These are phyloP conservation scores for Westerdykella ornata DNA, from an alignment of 2,329 filamentous ascomycete genomes.

Conservation along the genomic window DNA sequence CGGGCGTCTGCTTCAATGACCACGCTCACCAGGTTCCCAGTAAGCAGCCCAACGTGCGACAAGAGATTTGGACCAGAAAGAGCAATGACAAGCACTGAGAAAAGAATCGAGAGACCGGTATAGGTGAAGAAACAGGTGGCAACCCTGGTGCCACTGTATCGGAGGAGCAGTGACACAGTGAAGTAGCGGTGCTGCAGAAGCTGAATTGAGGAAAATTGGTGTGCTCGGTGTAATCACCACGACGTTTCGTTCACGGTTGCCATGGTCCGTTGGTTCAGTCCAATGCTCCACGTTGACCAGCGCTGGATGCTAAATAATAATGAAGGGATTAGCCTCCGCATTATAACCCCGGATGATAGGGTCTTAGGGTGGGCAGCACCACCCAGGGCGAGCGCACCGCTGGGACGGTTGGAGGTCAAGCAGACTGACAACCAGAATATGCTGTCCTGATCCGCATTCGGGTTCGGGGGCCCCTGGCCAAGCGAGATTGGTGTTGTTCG, in stretches of 20 bases:
- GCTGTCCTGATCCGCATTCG: constrained; percentile 3
- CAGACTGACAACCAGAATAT: constrained; percentile 1
- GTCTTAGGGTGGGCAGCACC: constrained; percentile 6
- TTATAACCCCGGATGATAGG: constrained; percentile 24
- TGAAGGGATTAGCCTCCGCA: constrained; percentile 26
- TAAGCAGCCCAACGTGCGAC: too few relatives aligned
- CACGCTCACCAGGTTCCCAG: too few relatives aligned
- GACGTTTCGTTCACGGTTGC: constrained; percentile 5
- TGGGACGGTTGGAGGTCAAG: constrained; percentile 19
- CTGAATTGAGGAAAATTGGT: constrained; percentile 2
- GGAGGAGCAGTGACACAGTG: neutral
- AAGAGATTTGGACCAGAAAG: too few relatives aligned
- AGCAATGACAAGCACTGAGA: too few relatives aligned
- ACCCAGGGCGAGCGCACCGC: constrained; percentile 17
- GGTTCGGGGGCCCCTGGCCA: constrained; percentile 2
- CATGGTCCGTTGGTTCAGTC: constrained; percentile 2
- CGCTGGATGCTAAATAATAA: constrained; percentile 17
- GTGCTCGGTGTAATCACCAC: too few relatives aligned
- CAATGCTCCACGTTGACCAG: constrained; percentile 1
- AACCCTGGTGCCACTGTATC: neutral
- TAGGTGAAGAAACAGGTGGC: neutral
- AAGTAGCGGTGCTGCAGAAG: constrained; percentile 14
- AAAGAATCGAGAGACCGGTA: neutral
- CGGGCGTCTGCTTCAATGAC: too few relatives aligned
- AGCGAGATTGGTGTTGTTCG: constrained; percentile 15